Conservation (phyloP, 495 filamentous ascomycete species). For the Penicillium silybi region DNA sequence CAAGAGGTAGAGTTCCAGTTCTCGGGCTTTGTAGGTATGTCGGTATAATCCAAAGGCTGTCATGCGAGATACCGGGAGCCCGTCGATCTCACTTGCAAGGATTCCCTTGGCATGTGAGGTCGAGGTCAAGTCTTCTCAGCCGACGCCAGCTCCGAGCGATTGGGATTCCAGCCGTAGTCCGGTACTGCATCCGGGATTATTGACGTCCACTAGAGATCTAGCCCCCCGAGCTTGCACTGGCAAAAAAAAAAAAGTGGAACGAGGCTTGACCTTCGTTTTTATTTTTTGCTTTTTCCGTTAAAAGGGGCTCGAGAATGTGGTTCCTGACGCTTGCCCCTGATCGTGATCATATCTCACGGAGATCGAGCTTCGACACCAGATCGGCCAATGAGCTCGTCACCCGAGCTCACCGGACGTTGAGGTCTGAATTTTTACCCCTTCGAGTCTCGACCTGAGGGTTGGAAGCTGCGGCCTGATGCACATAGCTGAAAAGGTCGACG, state of each 20-base stretch:
- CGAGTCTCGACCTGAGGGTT: constrained; percentile 4
- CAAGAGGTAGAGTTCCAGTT: too few relatives aligned
- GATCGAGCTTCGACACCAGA: constrained; percentile 8
- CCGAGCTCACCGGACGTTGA: background rate
- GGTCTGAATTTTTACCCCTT: background rate
- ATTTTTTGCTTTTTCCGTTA: background rate
- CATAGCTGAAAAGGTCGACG: constrained; percentile 17
- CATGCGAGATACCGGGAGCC: constrained; percentile 24
- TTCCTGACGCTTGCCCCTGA: constrained; percentile 10
- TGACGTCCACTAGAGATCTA: background rate
- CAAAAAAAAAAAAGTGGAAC: background rate
- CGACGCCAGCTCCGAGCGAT: constrained; percentile 20
- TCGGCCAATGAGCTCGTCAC: constrained; percentile 7
- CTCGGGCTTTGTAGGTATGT: too few relatives aligned
- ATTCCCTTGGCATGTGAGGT: constrained; percentile 21
- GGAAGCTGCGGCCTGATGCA: constrained; percentile 7
- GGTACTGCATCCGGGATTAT: background rate
- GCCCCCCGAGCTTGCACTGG: background rate
- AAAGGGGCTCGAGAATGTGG: constrained; percentile 3
- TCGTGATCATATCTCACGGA: background rate
- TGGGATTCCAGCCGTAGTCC: constrained; percentile 16
- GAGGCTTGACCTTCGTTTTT: background rate
- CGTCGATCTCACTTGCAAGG: constrained; percentile 9
- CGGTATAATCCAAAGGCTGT: too few relatives aligned
- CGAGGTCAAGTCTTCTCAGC: constrained; percentile 17